Conservation (phyloP, 2,329 filamentous ascomycete species). For the Botrytis galanthina region DNA sequence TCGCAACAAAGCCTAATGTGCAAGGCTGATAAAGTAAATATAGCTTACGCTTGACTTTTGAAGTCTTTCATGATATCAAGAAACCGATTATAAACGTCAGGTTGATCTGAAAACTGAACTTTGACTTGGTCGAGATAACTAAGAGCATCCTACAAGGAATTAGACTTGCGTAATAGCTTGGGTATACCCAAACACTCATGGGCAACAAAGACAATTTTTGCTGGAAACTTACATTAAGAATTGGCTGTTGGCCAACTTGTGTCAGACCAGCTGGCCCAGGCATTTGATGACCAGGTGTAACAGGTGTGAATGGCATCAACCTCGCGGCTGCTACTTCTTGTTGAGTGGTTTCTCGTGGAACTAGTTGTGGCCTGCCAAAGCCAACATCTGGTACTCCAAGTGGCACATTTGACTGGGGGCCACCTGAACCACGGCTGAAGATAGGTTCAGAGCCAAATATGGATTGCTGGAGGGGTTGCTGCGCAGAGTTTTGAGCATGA, state of each 20-base stretch:
- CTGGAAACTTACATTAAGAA: slow-evolving; percentile 61
- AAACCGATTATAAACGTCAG: slow-evolving; percentile 95
- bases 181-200: slow-evolving; percentile 22
- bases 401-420: slow-evolving; percentile 42
- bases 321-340: slow-evolving; percentile 57
- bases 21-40: neutral
- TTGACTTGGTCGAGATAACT: slow-evolving; percentile 98
- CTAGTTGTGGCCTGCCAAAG: slow-evolving; percentile 56
- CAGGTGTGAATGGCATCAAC: slow-evolving; percentile 55
- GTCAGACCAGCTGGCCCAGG: slow-evolving; percentile 53
- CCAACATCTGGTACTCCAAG: slow-evolving; percentile 57
- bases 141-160: slow-evolving; percentile 63
- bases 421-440: slow-evolving; percentile 30
- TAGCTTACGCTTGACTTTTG: slow-evolving; percentile 85
- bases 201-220: neutral
- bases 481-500: slow-evolving; percentile 45
- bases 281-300: slow-evolving; percentile 37
- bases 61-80: slow-evolving; percentile 99
- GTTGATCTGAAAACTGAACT: slow-evolving; percentile 93
- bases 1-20: slow-evolving; percentile 17
- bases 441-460: slow-evolving; percentile 55
- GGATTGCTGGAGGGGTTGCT: slow-evolving; percentile 49
- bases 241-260: slow-evolving; percentile 75
- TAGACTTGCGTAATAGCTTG: slow-evolving; percentile 17
- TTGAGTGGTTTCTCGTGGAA: slow-evolving; percentile 38